These are phyloP conservation scores for Plantago major DNA, from an alignment of 257 asterid species.

Conservation along the genomic window DNA sequence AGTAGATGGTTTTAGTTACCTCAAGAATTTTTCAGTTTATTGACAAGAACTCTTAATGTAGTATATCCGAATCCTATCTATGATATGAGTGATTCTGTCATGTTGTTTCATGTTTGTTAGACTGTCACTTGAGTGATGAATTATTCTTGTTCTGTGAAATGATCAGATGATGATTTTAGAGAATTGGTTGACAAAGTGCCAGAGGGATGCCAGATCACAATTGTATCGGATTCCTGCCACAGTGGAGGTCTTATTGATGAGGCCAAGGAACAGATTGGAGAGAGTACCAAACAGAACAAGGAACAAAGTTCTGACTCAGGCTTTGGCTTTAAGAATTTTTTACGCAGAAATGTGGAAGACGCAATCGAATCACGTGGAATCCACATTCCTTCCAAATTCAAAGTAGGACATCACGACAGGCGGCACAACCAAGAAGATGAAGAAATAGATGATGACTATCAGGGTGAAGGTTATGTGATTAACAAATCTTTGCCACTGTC, in stretches of 20 bases:
- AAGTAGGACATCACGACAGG: constrained; percentile 29
- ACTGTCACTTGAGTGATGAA: neutral
- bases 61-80: no score
- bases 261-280: constrained; percentile 94
- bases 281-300: constrained; percentile 44
- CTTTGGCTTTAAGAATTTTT: constrained; percentile 67
- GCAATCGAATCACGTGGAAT: constrained; percentile 78
- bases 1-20: no score
- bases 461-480: constrained; percentile 31
- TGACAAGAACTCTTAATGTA: no score
- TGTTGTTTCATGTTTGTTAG: neutral
- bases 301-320: constrained; percentile 38
- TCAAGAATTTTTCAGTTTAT: no score
- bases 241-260: constrained; percentile 91
- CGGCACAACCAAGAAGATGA: constrained; percentile 28
- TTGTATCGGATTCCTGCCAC: constrained; percentile 97
- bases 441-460: constrained; percentile 35
- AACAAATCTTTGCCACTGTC: constrained; percentile 79
- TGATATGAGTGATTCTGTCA: no score
- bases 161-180: constrained; percentile 91
- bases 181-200: constrained; percentile 88
- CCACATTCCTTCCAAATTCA: constrained; percentile 38
- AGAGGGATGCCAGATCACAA: constrained; percentile 74
- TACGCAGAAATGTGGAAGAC: constrained; percentile 48
- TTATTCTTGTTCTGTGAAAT: constrained; percentile 2